Conservation (phyloP, 2,329 filamentous ascomycete genomes). For the Aspergillus japonicus region DNA sequence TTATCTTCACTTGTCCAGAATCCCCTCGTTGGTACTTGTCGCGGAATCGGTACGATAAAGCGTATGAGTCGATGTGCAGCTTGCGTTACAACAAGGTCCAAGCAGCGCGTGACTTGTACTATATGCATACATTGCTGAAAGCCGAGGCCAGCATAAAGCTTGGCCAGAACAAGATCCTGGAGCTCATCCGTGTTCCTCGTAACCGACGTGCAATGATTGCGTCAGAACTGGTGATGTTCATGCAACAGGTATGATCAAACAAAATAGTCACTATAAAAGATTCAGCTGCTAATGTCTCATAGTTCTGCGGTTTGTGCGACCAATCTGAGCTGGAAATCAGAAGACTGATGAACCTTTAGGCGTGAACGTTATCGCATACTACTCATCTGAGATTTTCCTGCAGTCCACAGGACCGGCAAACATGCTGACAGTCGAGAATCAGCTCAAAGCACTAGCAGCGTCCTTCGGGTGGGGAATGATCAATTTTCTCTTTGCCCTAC, state of each 20-base stretch:
- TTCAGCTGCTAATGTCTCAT: neutral
- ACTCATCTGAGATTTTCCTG: slow-evolving; percentile 61
- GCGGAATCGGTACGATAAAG: slow-evolving; percentile 42
- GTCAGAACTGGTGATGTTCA: slow-evolving; percentile 65
- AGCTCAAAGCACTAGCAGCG: slow-evolving; percentile 53
- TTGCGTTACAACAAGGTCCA: slow-evolving; percentile 46
- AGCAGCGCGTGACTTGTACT: slow-evolving; percentile 48
- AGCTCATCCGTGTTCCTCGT: slow-evolving; percentile 60
- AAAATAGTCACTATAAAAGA: too few relatives aligned
- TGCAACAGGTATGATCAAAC: slow-evolving; percentile 55
- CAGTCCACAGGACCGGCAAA: slow-evolving; percentile 39
- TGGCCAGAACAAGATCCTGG: slow-evolving; percentile 52
- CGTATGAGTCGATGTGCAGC: slow-evolving; percentile 44
- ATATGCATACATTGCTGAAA: slow-evolving; percentile 56
- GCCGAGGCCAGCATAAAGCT: slow-evolving; percentile 58
- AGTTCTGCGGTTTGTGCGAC: slow-evolving; percentile 41
- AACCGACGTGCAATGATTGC: slow-evolving; percentile 62
- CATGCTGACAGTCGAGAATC: slow-evolving; percentile 36
- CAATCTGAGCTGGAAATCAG: neutral
- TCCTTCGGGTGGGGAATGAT: slow-evolving; percentile 62
- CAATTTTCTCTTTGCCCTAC: slow-evolving; percentile 65
- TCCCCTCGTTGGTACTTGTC: slow-evolving; percentile 52
- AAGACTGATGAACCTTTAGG: slow-evolving; percentile 9
- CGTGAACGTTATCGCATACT: slow-evolving; percentile 59
- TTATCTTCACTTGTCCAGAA: slow-evolving; percentile 64